Percentiles rank a stretch among this genome's conserved stretches.
These are phyloP conservation scores for Crucibulum laeve DNA, from an alignment of 768 basidiomycete genomes.

Conservation along the genomic window DNA sequence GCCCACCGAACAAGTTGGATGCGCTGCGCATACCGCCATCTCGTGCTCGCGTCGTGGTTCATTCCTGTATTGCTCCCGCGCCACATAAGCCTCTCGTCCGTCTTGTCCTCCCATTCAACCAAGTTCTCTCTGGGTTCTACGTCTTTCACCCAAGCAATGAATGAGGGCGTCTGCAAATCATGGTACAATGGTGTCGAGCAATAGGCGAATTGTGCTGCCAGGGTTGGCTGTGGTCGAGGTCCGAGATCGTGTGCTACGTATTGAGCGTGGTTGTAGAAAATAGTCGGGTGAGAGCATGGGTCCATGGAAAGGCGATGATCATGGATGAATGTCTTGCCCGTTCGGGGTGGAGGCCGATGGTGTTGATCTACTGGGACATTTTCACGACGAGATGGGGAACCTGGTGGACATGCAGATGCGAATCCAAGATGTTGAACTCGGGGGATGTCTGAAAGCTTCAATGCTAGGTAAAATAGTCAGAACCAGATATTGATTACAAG, in stretches of 20 bases:
- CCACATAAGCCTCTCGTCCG: conserved; percentile 57
- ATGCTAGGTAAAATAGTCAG: conserved; percentile 11
- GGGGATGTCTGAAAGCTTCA: conserved; percentile 14
- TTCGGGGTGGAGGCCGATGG: conserved; percentile 13
- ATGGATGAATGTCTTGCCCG: conserved; percentile 35
- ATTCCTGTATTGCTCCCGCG: conserved; percentile 70
- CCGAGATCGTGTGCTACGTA: conserved; percentile 35
- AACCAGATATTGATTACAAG: neutral
- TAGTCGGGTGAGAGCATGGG: conserved; percentile 32
- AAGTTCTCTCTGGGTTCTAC: conserved; percentile 33
- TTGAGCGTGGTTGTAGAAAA: conserved; percentile 37
- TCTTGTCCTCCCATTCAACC: conserved; percentile 58
- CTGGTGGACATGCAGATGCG: conserved; percentile 24
- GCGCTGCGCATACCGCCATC: conserved; percentile 46
- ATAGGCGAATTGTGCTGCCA: conserved; percentile 41
- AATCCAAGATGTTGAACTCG: conserved; percentile 15
- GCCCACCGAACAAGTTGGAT: conserved; percentile 34
- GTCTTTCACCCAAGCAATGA: conserved; percentile 34
- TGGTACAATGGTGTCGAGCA: conserved; percentile 38
- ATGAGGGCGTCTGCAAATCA: conserved; percentile 40
- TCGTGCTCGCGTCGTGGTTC: conserved; percentile 22
- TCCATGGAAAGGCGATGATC: conserved; percentile 39
- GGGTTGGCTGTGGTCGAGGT: conserved; percentile 26
- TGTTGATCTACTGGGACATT: conserved; percentile 18
- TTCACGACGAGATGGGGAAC: conserved; percentile 19